Base-by-base conservation (phyloP, 495 filamentous ascomycete genomes). In the Filosporella fistucella region DNA sequence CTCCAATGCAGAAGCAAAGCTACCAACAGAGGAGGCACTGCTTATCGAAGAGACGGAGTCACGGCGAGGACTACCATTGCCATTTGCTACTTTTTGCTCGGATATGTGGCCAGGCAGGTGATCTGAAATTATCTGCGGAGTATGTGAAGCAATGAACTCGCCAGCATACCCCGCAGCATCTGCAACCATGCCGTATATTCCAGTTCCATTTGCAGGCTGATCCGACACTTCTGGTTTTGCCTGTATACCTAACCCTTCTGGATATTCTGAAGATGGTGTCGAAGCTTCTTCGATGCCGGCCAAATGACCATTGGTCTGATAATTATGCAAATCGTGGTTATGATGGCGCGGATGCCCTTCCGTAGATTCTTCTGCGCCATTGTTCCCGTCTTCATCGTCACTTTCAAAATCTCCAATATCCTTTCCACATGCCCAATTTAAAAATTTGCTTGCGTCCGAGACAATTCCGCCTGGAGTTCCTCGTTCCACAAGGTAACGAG, bases 401-500 rank as follows among this genome's bases (percentile, higher is more conserved):
- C 52, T 59, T 22, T 72, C 60, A 10, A 73, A 58, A 20, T 68
- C 66, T 4, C 59, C 60, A 24, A 71, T 63, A 13, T 76, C 72
- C 40, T 77, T 76, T 24, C 74, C 66, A 40, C 77, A 74, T 7
- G 90, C 81, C 91, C 91, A 96, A 41, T 90, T 73, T 4, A 97
- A 57, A 55, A 97, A 96, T 66, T 88, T 91, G 42, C 71, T 77
- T 0, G 90, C 89, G 62, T 96, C 91, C 20, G 69, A 67, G 13
- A 88, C 80, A 51, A 97, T 94, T 16, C 89, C 85, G 10, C 74
- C 77, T 0, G 91, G 91, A 1, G 91, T 97, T 30, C 88, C 88
- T 59, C 89, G 81, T 63, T 96, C 93, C 17, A 97, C 86, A 84
- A 97, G 87, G 68, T 93, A 97, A 22, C 88, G 76, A 0, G 91